phyloP scores from a whole-genome alignment of 139 green algal species.

The Tetraselmis striata region DNA sequence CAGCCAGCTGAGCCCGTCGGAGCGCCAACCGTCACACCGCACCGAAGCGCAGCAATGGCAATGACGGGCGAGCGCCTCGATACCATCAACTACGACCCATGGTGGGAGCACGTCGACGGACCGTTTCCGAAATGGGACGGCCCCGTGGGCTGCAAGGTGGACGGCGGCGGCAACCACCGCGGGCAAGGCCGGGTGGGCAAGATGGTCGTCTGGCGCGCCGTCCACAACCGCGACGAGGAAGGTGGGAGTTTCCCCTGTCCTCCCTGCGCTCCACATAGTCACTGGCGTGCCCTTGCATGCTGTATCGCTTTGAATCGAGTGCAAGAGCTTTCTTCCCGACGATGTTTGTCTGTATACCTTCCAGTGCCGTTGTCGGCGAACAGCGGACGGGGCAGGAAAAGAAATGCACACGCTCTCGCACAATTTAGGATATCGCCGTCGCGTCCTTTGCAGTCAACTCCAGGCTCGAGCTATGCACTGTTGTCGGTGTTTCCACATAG shows the following conservation, averaged over 20 bases:
- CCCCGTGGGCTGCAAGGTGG: constrained; percentile 73
- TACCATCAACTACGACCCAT: constrained; percentile 50
- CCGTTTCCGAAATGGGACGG: constrained; percentile 65
- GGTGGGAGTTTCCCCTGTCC: constrained; percentile 35
- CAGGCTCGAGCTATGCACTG: too few species aligned
- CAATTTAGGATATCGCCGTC: too few species aligned
- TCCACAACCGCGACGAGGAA: constrained; percentile 55
- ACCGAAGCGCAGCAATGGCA: constrained; percentile 58
- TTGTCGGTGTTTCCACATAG: too few species aligned
- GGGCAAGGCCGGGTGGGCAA: constrained; percentile 66
- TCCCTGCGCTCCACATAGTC: background rate
- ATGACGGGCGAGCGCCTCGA: constrained; percentile 18
- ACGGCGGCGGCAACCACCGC: constrained; percentile 76
- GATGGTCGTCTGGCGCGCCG: constrained; percentile 77
- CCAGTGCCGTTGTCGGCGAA: too few species aligned
- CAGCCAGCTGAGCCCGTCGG: too few species aligned
- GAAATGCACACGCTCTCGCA: too few species aligned
- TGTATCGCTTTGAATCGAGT: too few species aligned
- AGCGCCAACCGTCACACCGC: background rate
- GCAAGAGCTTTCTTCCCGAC: too few species aligned
- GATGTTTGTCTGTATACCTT: too few species aligned
- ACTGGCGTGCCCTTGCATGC: background rate
- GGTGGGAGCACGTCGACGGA: constrained; percentile 65
- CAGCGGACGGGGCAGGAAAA: too few species aligned
- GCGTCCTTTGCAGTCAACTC: too few species aligned